A percentile compares a stretch with the other conserved stretches of the same genome.
Conservation (phyloP, 106 monocot species). For the Acorus calamus region DNA sequence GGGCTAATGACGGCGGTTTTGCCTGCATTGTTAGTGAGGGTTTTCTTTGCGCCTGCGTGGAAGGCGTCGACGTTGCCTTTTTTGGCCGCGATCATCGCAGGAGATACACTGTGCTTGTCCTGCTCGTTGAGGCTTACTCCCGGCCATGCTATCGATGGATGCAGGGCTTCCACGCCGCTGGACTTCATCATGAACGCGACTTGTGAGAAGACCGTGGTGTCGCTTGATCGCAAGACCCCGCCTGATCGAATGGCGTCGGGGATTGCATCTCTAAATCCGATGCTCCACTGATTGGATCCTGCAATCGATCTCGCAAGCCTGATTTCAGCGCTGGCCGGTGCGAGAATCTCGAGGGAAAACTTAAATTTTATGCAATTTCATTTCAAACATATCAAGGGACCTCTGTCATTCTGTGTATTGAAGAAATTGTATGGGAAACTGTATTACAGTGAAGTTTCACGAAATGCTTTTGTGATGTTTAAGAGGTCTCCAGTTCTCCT, state of each 20-base stretch:
- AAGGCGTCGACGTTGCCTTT: conserved; percentile 63
- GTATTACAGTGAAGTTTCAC: too few relatives aligned
- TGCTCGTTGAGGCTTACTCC: conserved; percentile 39
- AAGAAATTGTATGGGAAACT: too few relatives aligned
- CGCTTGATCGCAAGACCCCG: conserved; percentile 13
- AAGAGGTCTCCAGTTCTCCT: too few relatives aligned
- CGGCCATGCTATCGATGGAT: conserved; percentile 22
- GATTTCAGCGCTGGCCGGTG: conserved; percentile 49
- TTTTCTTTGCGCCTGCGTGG: conserved; percentile 56
- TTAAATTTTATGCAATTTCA: too few relatives aligned
- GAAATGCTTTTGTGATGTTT: too few relatives aligned
- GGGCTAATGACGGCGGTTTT: conserved; percentile 39
- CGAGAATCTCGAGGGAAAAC: conserved; percentile 20
- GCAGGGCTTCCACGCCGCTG: conserved; percentile 40
- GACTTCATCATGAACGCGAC: conserved; percentile 29
- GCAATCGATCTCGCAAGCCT: conserved; percentile 36
- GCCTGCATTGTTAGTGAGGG: conserved; percentile 32
- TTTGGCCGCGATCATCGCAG: conserved; percentile 50
- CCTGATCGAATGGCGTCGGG: conserved; percentile 30
- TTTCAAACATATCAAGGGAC: too few relatives aligned
- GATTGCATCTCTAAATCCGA: conserved; percentile 23
- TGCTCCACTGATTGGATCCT: conserved; percentile 20
- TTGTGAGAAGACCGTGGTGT: conserved; percentile 32
- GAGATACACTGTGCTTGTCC: conserved; percentile 44
- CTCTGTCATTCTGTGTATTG: too few relatives aligned